Base-by-base conservation (phyloP, 78 protist species). In the Speleostelium caveatum region DNA sequence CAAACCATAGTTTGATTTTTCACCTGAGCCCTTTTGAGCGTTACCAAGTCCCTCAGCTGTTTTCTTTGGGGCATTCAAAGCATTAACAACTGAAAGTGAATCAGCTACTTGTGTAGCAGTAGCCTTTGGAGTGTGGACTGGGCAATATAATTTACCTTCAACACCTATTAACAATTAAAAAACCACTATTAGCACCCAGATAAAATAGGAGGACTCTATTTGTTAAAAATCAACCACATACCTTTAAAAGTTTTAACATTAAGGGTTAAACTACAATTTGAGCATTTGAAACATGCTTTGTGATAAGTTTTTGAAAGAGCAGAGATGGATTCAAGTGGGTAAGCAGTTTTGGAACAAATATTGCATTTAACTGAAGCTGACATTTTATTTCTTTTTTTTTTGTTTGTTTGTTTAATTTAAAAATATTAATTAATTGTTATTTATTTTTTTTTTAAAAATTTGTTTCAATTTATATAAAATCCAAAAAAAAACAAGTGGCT, bases 71-170 rank as follows among this genome's bases (percentile, higher is more conserved):
- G 93, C 93, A 32, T 86, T 69, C 39, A 83, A 26, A 24, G 94
- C 94, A 26, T 39, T 77, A 55, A 75, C 75, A 26, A 75, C 42
- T 66, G 94, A 75, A 51, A 87, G 77, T 36, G 94, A 87, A 53
- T 87, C 94, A 66, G 94, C 36, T 8, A 76, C 94, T 28, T 30
- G 58, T 58, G 94, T 77, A 39, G 80, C 86, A 42, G 75, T 66
- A 32, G 63, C 87, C 72, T 87, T 87, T 76, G 94, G 94, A 24
- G 94, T 87, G 86, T 87, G 94, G 51, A 77, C 86, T 58, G 73
- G 68, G 38, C 94, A 87, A 74, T 75, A 87, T 7, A 87, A 69
- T 59, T 62, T 42, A 66, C 94, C 94, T 33, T 87, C 94, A 41
- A 63, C 26, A 36, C 49, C 55, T 73, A 75, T 87, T 75, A 87